These are phyloP conservation scores for Ogataea methanolica DNA, from an alignment of 805 yeast species.

Conservation along the genomic window DNA sequence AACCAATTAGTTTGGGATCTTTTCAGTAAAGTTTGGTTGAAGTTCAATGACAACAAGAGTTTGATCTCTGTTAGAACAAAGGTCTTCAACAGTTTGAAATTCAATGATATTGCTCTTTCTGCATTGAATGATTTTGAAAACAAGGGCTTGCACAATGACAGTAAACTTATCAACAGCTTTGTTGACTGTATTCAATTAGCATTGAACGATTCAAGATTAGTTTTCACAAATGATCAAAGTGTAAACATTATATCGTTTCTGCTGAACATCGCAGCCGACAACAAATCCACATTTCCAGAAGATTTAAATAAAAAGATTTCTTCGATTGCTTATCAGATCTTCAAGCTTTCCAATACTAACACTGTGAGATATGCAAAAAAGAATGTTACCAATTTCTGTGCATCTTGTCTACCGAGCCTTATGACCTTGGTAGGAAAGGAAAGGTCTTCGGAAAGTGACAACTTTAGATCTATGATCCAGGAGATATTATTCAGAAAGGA, in stretches of 20 bases:
- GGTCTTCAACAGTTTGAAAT: slow-evolving; percentile 37
- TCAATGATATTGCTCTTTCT: slow-evolving; percentile 32
- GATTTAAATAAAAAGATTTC: slow-evolving; percentile 3
- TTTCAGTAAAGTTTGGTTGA: slow-evolving; percentile 32
- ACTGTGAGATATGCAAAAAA: slow-evolving; percentile 23
- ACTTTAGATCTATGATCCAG: slow-evolving; percentile 18
- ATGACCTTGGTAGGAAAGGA: slow-evolving; percentile 6
- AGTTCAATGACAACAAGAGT: slow-evolving; percentile 9
- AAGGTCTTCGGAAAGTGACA: background rate
- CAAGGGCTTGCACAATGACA: slow-evolving; percentile 17
- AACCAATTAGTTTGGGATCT: slow-evolving; percentile 46
- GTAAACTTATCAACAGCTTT: slow-evolving; percentile 18
- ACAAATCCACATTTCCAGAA: background rate
- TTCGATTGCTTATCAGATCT: slow-evolving; percentile 8
- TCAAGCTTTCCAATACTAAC: slow-evolving; percentile 21
- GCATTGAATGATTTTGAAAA: slow-evolving; percentile 20
- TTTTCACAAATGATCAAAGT: slow-evolving; percentile 25
- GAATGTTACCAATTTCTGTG: slow-evolving; percentile 22
- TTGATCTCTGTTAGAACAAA: slow-evolving; percentile 34
- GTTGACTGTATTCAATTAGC: slow-evolving; percentile 12
- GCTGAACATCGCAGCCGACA: slow-evolving; percentile 1
- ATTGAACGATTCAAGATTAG: slow-evolving; percentile 11
- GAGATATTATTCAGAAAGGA: slow-evolving; percentile 27
- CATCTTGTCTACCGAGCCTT: slow-evolving; percentile 20
- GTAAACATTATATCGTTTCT: slow-evolving; percentile 15